A percentile compares a stretch with the other conserved stretches of the same genome.
Evolutionary conservation across 2,329 filamentous ascomycete genomes (phyloP).

Genomic region (Phyllosticta paracitricarpa): DNA sequence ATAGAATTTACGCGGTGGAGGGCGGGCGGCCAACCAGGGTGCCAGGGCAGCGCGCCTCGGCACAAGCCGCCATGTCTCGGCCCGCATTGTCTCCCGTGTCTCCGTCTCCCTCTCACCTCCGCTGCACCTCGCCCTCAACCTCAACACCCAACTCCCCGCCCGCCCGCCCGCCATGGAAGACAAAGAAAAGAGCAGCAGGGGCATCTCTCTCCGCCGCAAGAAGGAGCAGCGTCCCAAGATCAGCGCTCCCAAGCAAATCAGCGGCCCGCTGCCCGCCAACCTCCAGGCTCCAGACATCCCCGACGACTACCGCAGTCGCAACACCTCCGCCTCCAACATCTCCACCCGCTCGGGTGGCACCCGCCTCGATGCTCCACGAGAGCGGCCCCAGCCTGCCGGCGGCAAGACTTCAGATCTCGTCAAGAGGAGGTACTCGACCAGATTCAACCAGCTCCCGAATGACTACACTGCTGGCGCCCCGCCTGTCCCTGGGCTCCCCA

Average conservation of each 20-base stretch:
- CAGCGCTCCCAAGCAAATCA: conserved; percentile 50
- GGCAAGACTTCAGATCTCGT: conserved; percentile 66
- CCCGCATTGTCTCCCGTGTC: not conserved
- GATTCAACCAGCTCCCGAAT: conserved; percentile 68
- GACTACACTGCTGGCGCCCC: conserved; percentile 60
- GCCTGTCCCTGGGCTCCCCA: conserved; percentile 53
- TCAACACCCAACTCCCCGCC: not conserved
- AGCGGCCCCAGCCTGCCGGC: conserved; percentile 34
- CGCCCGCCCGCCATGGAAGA: conserved; percentile 11
- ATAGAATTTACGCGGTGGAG: not conserved
- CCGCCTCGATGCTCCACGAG: conserved; percentile 21
- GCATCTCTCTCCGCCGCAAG: conserved; percentile 56
- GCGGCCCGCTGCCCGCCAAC: conserved; percentile 23
- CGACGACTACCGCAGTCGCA: conserved; percentile 7
- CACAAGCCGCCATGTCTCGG: not conserved
- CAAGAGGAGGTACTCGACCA: conserved; percentile 87
- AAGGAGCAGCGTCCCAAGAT: conserved; percentile 46
- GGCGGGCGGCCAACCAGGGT: not conserved
- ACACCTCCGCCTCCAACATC: not conserved
- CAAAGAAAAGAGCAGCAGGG: conserved; percentile 38
- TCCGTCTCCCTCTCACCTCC: not conserved
- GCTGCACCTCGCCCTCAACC: not conserved
- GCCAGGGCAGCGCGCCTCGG: not conserved
- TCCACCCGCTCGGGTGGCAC: conserved; percentile 11
- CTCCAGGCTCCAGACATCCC: conserved; percentile 8